phyloP scores from a whole-genome alignment of 192 early-diverging fungal species.

The Coemansia javaensis region DNA sequence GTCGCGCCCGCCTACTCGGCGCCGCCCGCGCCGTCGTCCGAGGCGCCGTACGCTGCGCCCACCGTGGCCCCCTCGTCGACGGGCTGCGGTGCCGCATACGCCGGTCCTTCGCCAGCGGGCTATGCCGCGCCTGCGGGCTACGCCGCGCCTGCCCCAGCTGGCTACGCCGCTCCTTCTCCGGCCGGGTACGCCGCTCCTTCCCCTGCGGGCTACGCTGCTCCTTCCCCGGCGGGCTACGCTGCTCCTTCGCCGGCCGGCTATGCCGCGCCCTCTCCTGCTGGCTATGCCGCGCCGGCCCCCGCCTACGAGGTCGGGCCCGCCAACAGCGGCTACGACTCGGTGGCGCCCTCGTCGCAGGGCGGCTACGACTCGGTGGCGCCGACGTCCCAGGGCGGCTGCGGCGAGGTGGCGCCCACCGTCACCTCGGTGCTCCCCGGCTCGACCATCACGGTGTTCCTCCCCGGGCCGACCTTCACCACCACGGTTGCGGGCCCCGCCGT shows the following conservation, averaged over 20 bases:
- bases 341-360: slow-evolving; percentile 1
- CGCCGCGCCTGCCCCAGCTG: not conserved
- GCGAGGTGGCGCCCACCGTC: slow-evolving; percentile 14
- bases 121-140: slow-evolving; percentile 1
- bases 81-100: too few species aligned
- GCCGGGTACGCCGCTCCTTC: slow-evolving; percentile 14
- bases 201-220: slow-evolving; percentile 4
- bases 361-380: slow-evolving; percentile 11
- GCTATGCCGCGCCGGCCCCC: slow-evolving; percentile 18
- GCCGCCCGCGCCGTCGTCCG: not conserved
- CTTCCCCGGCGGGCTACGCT: slow-evolving; percentile 4
- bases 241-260: slow-evolving; percentile 12
- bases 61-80: not conserved
- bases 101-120: slow-evolving; percentile 6
- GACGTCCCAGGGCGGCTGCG: not conserved
- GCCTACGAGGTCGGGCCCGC: not conserved
- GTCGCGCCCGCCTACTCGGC: slow-evolving; percentile 12
- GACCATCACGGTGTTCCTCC: slow-evolving; percentile 21
- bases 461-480: slow-evolving; percentile 22
- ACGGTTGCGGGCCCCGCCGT: slow-evolving; percentile 13
- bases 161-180: slow-evolving; percentile 3
- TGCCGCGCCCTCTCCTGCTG: slow-evolving; percentile 10
- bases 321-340: slow-evolving; percentile 3
- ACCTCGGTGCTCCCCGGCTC: slow-evolving; percentile 18
- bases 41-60: not conserved